Percentiles rank a stretch among this genome's conserved stretches.
Conservation (phyloP, 2,329 filamentous ascomycete species). For the Sclerotinia borealis region DNA sequence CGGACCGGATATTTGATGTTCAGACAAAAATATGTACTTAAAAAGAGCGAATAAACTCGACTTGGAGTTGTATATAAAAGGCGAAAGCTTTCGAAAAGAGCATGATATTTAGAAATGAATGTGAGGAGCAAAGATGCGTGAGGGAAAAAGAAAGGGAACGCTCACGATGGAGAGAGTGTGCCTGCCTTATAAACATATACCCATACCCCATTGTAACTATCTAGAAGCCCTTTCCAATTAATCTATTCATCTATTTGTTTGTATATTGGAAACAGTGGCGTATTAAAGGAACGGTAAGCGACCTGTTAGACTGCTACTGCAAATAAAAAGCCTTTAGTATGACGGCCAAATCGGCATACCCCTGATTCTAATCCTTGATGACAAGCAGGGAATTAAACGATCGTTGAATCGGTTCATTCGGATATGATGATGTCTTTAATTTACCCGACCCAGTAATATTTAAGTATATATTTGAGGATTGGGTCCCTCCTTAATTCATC, state of each 20-base stretch:
- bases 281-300: slow-evolving; percentile 1
- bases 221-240: not conserved
- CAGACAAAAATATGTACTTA: not conserved
- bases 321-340: not conserved
- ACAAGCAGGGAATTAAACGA: not conserved
- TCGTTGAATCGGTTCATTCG: not conserved
- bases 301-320: not conserved
- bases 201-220: not conserved
- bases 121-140: slow-evolving; percentile 11
- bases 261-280: slow-evolving; percentile 12
- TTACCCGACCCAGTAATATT: not conserved
- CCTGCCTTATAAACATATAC: slow-evolving; percentile 1
- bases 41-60: slow-evolving; percentile 8
- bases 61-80: slow-evolving; percentile 4
- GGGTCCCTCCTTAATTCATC: not conserved
- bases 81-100: slow-evolving; percentile 2
- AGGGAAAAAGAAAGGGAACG: not conserved
- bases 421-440: not conserved
- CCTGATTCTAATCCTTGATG: slow-evolving; percentile 1
- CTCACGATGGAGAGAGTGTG: not conserved
- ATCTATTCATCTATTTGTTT: not conserved
- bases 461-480: not conserved
- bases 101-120: slow-evolving; percentile 3
- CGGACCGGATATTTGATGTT: not conserved
- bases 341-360: not conserved